Evolutionary conservation across 495 filamentous ascomycete species (phyloP).

Genomic region (Aspergillus kassunensis): DNA sequence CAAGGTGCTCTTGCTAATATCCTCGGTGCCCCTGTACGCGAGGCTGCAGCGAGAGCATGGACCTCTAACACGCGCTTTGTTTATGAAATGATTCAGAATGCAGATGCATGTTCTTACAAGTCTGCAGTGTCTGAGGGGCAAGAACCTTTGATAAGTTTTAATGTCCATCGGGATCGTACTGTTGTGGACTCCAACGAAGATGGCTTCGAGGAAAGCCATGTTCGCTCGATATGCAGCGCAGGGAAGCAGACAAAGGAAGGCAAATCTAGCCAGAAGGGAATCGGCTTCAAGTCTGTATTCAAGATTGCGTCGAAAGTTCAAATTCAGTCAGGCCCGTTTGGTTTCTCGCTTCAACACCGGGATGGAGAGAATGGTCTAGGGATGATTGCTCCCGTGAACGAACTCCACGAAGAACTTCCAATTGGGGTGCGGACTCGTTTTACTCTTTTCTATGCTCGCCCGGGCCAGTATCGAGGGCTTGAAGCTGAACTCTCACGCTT

Average conservation of each 20-base stretch:
- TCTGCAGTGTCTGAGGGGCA: not conserved
- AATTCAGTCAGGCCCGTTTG: slow-evolving; percentile 7
- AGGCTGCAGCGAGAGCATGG: not conserved
- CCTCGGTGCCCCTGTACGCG: not conserved
- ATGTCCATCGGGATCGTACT: not conserved
- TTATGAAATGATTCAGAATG: slow-evolving; percentile 10
- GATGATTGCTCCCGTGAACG: not conserved
- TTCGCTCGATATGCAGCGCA: slow-evolving; percentile 8
- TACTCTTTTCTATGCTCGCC: not conserved
- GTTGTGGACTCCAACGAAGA: slow-evolving; percentile 3
- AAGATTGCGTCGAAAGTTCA: not conserved
- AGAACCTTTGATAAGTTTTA: not conserved
- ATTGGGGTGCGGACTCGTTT: not conserved
- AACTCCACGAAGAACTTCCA: not conserved
- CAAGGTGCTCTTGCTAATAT: not conserved
- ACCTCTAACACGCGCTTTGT: slow-evolving; percentile 1
- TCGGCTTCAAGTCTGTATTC: slow-evolving; percentile 1
- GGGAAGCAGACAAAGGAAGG: not conserved
- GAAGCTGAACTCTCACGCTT: not conserved
- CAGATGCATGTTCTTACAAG: not conserved
- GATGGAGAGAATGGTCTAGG: slow-evolving; percentile 3
- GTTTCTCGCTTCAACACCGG: slow-evolving; percentile 7
- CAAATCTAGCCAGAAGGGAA: slow-evolving; percentile 1
- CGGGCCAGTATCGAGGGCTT: not conserved
- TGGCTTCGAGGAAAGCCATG: slow-evolving; percentile 7